Evolutionary conservation across 176 grass and related monocot species (phyloP).

Genomic region (Metroxylon sagu): DNA sequence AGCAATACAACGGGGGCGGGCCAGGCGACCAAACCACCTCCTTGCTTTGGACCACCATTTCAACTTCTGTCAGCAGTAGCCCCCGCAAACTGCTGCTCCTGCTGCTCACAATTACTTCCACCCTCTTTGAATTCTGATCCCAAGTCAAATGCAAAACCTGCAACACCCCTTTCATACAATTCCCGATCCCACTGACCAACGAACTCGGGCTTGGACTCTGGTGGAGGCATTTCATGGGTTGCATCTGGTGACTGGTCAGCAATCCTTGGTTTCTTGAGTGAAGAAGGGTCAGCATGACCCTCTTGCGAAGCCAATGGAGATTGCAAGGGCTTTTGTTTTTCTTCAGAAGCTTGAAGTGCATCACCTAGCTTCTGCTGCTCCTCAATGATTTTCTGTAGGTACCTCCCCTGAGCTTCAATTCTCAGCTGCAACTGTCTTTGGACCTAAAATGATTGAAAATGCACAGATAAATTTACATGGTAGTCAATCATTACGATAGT

Average conservation of each 20-base stretch:
- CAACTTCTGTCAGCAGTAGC: too few relatives aligned
- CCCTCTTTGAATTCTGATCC: constrained; percentile 40
- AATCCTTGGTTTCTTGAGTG: constrained; percentile 53
- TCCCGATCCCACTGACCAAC: constrained; percentile 59
- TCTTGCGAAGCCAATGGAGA: constrained; percentile 45
- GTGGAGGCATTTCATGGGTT: constrained; percentile 16
- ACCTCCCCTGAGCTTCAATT: constrained; percentile 19
- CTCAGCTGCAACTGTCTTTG: constrained; percentile 26
- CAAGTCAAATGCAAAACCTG: constrained; percentile 15
- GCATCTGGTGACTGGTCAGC: constrained; percentile 29
- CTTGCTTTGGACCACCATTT: too few relatives aligned
- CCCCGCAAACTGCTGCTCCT: not conserved
- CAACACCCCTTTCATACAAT: constrained; percentile 28
- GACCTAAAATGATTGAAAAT: constrained; percentile 14
- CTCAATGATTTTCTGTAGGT: constrained; percentile 25
- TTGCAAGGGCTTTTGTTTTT: constrained; percentile 35
- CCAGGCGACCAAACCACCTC: too few relatives aligned
- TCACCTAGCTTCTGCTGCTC: constrained; percentile 40
- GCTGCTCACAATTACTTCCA: constrained; percentile 29
- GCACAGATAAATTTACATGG: not conserved
- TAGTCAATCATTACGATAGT: too few relatives aligned
- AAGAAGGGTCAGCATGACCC: constrained; percentile 27
- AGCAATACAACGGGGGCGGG: too few relatives aligned
- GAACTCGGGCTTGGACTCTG: constrained; percentile 66
- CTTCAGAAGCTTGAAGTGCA: constrained; percentile 42